Conservation (phyloP, 495 filamentous ascomycete genomes). For the Aspergillus heteromorphus region DNA sequence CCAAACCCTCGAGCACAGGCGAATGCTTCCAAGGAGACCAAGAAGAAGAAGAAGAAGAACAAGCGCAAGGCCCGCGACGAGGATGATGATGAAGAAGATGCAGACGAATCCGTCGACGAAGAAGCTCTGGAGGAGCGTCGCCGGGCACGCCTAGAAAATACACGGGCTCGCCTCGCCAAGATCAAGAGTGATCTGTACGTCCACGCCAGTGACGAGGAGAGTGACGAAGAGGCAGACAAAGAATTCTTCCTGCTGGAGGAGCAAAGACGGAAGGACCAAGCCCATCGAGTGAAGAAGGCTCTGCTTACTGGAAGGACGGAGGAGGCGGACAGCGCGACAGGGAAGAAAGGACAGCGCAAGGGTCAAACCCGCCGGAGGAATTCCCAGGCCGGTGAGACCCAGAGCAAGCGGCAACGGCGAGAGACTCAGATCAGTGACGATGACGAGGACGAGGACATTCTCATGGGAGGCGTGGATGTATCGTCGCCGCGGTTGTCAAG, state of each 20-base stretch:
- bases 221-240: conserved; percentile 58
- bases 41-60: conserved; percentile 50
- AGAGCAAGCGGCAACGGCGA: conserved; percentile 34
- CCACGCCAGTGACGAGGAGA: conserved; percentile 72
- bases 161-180: conserved; percentile 60
- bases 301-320: conserved; percentile 50
- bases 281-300: conserved; percentile 42
- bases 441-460: conserved; percentile 24
- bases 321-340: conserved; percentile 30
- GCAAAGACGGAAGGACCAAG: conserved; percentile 47
- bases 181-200: conserved; percentile 85
- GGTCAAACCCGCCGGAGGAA: conserved; percentile 25
- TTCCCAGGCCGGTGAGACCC: conserved; percentile 11
- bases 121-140: conserved; percentile 46
- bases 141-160: conserved; percentile 47
- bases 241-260: conserved; percentile 71
- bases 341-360: conserved; percentile 25
- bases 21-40: conserved; percentile 37
- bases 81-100: conserved; percentile 25
- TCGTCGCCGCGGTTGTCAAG: conserved; percentile 17
- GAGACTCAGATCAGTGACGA: conserved; percentile 12
- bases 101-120: conserved; percentile 44
- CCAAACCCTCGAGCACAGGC: conserved; percentile 44
- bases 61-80: conserved; percentile 45
- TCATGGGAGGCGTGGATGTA: conserved; percentile 28